Base-by-base conservation (phyloP, 345 rosid genomes). In the Clarkia xantiana region DNA sequence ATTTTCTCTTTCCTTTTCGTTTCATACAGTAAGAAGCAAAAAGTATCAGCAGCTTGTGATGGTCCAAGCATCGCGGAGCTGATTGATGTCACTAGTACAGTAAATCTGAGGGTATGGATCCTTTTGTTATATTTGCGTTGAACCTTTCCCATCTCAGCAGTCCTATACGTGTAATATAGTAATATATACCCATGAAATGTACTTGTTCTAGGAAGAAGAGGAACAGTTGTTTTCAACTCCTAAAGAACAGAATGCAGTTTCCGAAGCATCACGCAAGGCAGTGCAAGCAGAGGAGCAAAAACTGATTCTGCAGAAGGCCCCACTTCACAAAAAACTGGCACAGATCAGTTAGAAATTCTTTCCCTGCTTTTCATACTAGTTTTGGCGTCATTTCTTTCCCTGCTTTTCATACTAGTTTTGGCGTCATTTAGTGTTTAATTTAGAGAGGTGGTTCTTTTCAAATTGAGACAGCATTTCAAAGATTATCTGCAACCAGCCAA, bases 51-150 rank as follows among this genome's bases (percentile, higher is more conserved):
- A 55, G 73, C 70, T 56, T 74, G 72, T 61, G 59, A 47, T 45
- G 97, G 87, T 77, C 96, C 84, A 75, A 87, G 95, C 76, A 93
- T 87, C 60, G 99, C 82, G 52, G 95, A 84, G 56, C 94, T 93
- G 55, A 93, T 80, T 70, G 99, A 87, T 76, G 96, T 87, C 55
- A 84, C 99, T 75, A 93, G 99, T 62, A 96, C 96, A 52, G 95
- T 93, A 64, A 80, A 87, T 77, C 84, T 93, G 53, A 74, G 81
- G 88, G 99, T 87, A 74, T 44, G 71, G 62, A 55, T 63, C 56
- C 65, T 18, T 34, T n/a, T n/a, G n/a, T n/a, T 55, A 20, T 23
- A 19, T 16, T 40, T 51, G 20, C 13, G 44, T 56, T 39, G 34
- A 45, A 60, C 53, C 52, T 23, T 42, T 47, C 16, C 36, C 36